Conservation (phyloP, 2,329 filamentous ascomycete genomes). For the Cladosporium oxysporum region DNA sequence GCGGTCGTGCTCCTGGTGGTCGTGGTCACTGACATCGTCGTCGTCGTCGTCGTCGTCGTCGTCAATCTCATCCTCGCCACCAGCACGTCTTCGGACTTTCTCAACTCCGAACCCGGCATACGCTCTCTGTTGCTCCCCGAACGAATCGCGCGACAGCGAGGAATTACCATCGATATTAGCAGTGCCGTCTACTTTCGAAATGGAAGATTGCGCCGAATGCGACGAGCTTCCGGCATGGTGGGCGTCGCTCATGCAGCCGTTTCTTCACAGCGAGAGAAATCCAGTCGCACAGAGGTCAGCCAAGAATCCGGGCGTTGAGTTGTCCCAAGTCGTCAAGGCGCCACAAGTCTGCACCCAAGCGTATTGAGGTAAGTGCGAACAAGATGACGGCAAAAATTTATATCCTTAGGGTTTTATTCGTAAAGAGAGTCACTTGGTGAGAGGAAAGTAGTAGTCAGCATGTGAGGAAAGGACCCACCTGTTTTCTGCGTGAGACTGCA, state of each 20-base stretch:
- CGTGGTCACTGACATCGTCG: constrained; percentile 16
- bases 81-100: not conserved
- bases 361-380: not conserved
- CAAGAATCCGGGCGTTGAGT: not conserved
- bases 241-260: constrained; percentile 5
- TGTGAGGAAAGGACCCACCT: not conserved
- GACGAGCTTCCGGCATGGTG: not conserved
- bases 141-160: constrained; percentile 22
- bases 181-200: constrained; percentile 28
- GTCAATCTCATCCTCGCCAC: constrained; percentile 12
- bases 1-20: constrained; percentile 20
- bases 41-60: not conserved
- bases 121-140: constrained; percentile 24
- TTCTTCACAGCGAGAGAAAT: not conserved
- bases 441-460: not conserved
- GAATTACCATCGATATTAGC: constrained; percentile 21
- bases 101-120: not conserved
- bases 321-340: not conserved
- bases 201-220: constrained; percentile 12
- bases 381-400: not conserved
- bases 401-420: not conserved
- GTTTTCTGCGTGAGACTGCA: no score
- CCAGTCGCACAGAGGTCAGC: not conserved
- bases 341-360: not conserved
- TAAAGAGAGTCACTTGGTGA: not conserved